Base-by-base conservation (phyloP, 192 early-diverging fungal species). In the Thamnidium elegans region DNA sequence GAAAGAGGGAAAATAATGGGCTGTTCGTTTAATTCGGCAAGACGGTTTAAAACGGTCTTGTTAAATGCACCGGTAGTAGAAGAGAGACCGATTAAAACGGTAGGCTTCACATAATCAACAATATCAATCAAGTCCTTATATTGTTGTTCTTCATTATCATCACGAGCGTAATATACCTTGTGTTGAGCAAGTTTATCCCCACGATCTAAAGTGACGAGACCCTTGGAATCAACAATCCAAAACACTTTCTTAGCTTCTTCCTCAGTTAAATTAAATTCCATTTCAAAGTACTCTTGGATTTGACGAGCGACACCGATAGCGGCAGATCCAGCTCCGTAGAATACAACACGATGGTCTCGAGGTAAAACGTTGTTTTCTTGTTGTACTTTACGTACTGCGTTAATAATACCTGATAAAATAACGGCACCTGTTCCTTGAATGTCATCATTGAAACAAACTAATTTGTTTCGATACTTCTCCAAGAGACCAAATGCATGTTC, bases 401-500 rank as follows among this genome's bases (percentile, higher is more conserved):
- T 92, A 72, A 95, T 95, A 63, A 96, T 92, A 44, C 92, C 96
- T 51, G 90, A 88, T 15, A 97, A 83, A 67, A 97, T 90, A 20
- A 97, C 94, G 65, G 92, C 94, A 58, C 96, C 96, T 31, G 93
- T 95, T 39, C 93, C 91, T 72, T 94, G 92, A 62, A 95, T 94
- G 65, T 95, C 93, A 67, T 99, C 96, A 76, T 99, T 99, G 75
- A 99, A 99, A 74, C 87, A 91, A 59, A 91, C 83, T 46, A 85
- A 87, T n/a, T 81, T 75, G 66, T 87, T 62, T 58, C 90, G 84
- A 78, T 94, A 94, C 55, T 89, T 82, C 17, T 88, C 84, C 55
- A 98, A 75, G 36, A 94, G 78, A 8, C 83, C 89, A 71, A 96
- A 96, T 8, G 96, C 78, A 56, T 97, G 93, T 66, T 94, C 92